Conservation (phyloP, 1,139 yeast genomes). For the Candida albicans region DNA sequence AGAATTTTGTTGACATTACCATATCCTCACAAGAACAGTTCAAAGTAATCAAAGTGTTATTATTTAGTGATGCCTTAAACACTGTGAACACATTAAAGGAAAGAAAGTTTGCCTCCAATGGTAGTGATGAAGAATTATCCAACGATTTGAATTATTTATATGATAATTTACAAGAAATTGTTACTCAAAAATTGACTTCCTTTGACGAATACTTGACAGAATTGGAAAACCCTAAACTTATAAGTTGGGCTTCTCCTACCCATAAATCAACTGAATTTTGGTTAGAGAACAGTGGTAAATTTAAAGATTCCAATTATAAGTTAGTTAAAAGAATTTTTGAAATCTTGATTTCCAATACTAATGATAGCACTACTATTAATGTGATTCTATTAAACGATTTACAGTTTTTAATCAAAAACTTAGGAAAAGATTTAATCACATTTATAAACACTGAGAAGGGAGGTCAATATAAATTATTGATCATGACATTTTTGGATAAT, state of each 20-base stretch:
- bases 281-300: slow-evolving; percentile 75
- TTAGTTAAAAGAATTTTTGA: slow-evolving; percentile 55
- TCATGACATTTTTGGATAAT: slow-evolving; percentile 82
- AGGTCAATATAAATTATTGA: slow-evolving; percentile 59
- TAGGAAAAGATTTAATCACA: slow-evolving; percentile 65
- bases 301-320: slow-evolving; percentile 77
- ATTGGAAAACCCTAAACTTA: slow-evolving; percentile 69
- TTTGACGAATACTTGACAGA: slow-evolving; percentile 92
- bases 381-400: slow-evolving; percentile 57
- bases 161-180: slow-evolving; percentile 66
- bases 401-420: slow-evolving; percentile 42
- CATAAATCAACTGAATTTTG: slow-evolving; percentile 88
- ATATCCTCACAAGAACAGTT: slow-evolving; percentile 34
- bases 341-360: slow-evolving; percentile 28
- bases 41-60: slow-evolving; percentile 64
- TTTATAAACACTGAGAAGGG: slow-evolving; percentile 65
- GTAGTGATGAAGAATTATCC: slow-evolving; percentile 80
- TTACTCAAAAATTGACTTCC: slow-evolving; percentile 72
- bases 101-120: slow-evolving; percentile 77
- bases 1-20: slow-evolving; percentile 51
- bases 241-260: slow-evolving; percentile 87
- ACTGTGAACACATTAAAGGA: slow-evolving; percentile 69
- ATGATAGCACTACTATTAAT: slow-evolving; percentile 25
- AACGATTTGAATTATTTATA: slow-evolving; percentile 63
- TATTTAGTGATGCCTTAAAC: slow-evolving; percentile 76